Base-by-base conservation (phyloP, 208 protist species). In the Leishmania braziliensis region DNA sequence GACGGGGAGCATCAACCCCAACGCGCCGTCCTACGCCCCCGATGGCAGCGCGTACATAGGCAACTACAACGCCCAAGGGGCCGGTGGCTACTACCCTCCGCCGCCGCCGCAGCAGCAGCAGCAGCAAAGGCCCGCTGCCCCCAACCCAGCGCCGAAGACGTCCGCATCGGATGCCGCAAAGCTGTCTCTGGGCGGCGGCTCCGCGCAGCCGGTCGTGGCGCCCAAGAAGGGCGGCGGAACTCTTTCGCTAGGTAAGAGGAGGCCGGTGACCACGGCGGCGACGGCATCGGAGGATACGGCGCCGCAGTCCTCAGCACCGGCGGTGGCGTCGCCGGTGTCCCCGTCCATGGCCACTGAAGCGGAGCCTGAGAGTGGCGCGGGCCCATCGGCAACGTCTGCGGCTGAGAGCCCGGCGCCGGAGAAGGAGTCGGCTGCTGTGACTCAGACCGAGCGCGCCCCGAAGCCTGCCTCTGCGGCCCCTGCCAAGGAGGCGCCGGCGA, bases 241-340 rank as follows among this genome's bases (percentile, higher is more conserved):
- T 43, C 90, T 97, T 58, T 93, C 88, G 16, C 83, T 97, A 5
- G 88, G 93, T 43, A 95, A 93, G 84, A 95, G 92, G 86, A 89
- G 90, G 87, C 77, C 88, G 84, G 81, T 87, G 74, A 88, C 88
- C 73, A 73, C 76, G 79, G n/a, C n/a, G n/a, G n/a, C n/a, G n/a
- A n/a, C n/a, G n/a, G n/a, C n/a, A n/a, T n/a, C n/a, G n/a, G n/a
- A n/a, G n/a, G n/a, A n/a, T n/a, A n/a, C n/a, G n/a, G 63, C 78
- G 78, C 58, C 73, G 63, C n/a, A 20, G 78, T 33, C 46, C 26
- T 29, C 58, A 74, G 46, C 39, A 69, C 60, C 68, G 39, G 77
- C 63, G 76, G 29, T 29, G 39, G 68, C 46, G 36, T 29, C 43
- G 23, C 18, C 50, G 68, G 26, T 43, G 46, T 72, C 43, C 46